Evolutionary conservation across 106 monocot species (phyloP).

Genomic region (Dioscorea zingiberensis): DNA sequence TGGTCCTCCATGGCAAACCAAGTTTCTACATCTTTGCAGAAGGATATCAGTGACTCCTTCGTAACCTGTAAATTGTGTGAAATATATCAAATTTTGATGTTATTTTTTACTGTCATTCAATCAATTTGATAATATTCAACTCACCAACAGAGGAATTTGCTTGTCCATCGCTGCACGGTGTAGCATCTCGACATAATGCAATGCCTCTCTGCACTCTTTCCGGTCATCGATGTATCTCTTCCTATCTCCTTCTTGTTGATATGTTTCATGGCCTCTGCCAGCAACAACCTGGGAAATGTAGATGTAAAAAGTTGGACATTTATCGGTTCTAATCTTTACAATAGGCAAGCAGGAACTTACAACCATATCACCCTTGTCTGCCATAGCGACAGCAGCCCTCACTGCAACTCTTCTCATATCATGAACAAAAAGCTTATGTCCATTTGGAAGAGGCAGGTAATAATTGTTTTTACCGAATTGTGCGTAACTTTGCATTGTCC

Average conservation of each 20-base stretch:
- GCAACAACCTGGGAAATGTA: constrained; percentile 37
- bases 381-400: constrained; percentile 35
- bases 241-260: constrained; percentile 50
- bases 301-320: no score
- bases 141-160: constrained; percentile 46
- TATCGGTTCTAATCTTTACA: no score
- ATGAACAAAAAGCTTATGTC: constrained; percentile 20
- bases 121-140: not conserved
- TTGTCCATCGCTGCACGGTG: constrained; percentile 47
- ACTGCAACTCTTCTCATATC: constrained; percentile 31
- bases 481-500: constrained; percentile 16
- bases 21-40: no score
- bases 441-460: constrained; percentile 17
- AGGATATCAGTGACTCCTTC: no score
- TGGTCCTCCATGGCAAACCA: no score
- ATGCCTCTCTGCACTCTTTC: constrained; percentile 56
- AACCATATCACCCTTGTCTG: constrained; percentile 29
- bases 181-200: constrained; percentile 34
- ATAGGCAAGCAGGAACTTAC: constrained; percentile 9
- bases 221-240: constrained; percentile 55
- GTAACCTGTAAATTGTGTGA: no score
- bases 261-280: constrained; percentile 70
- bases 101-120: no score
- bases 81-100: no score
- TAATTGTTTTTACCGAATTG: not conserved